These are phyloP conservation scores for Kalaharituber pfeilii DNA, from an alignment of 2,329 filamentous ascomycete genomes.

Conservation along the genomic window DNA sequence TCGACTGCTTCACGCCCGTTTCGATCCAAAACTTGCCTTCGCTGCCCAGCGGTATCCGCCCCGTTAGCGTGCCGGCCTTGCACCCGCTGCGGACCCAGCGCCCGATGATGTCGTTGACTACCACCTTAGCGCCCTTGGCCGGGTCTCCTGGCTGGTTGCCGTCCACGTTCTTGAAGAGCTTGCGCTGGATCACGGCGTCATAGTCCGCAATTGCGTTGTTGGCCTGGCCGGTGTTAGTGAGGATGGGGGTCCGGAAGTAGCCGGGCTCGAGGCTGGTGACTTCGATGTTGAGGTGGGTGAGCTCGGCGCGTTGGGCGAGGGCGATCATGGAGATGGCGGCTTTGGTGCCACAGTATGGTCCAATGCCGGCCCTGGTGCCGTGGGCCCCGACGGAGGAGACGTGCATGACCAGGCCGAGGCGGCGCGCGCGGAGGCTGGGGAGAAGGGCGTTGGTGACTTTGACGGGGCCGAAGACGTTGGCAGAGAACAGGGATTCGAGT, in stretches of 20 bases:
- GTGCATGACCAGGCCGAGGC: conserved; percentile 32
- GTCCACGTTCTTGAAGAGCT: conserved; percentile 21
- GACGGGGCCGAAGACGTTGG: conserved; percentile 38
- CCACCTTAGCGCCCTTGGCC: conserved; percentile 26
- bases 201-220: conserved; percentile 22
- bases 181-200: conserved; percentile 22
- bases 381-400: conserved; percentile 33
- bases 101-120: conserved; percentile 27
- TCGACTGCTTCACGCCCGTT: not conserved
- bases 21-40: too few species aligned
- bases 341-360: conserved; percentile 34
- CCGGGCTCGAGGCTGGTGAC: conserved; percentile 35
- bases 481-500: conserved; percentile 31
- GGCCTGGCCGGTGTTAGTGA: conserved; percentile 22
- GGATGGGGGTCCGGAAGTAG: conserved; percentile 35
- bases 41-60: too few species aligned
- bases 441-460: conserved; percentile 35
- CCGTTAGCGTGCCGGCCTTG: conserved; percentile 21
- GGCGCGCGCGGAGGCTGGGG: conserved; percentile 31
- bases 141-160: conserved; percentile 30
- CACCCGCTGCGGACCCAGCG: conserved; percentile 22
- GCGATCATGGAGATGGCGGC: conserved; percentile 30
- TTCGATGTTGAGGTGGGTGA: conserved; percentile 31
- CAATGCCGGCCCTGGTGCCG: conserved; percentile 27
- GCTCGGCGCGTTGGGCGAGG: conserved; percentile 31